Conservation (phyloP, 1,139 yeast species). For the Hemisphaericaspora xylofermentans region DNA sequence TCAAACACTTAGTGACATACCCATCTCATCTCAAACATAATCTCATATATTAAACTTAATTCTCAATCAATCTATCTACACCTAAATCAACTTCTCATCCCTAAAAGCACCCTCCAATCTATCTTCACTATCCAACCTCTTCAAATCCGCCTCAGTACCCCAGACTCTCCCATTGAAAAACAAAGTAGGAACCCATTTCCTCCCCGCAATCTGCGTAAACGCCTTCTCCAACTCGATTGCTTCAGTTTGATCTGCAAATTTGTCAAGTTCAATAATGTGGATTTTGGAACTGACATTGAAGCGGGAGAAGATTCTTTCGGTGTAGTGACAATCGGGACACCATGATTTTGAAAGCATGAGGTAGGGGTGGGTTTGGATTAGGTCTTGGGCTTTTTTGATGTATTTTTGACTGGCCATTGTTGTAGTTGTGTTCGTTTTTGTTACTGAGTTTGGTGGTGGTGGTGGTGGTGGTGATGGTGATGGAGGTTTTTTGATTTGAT, state of each 20-base stretch:
- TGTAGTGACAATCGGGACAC: conserved; percentile 77
- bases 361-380: conserved; percentile 46
- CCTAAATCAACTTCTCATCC: conserved; percentile 34
- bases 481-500: neutral
- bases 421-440: neutral
- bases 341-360: conserved; percentile 68
- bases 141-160: conserved; percentile 58
- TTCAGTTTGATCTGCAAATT: conserved; percentile 46
- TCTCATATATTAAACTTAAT: neutral
- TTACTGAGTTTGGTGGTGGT: neutral
- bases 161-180: conserved; percentile 62
- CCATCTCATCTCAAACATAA: too few species aligned
- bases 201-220: conserved; percentile 58
- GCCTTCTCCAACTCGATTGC: conserved; percentile 59
- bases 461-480: neutral
- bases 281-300: conserved; percentile 51
- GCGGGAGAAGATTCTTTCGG: conserved; percentile 52
- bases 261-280: conserved; percentile 59
- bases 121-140: conserved; percentile 42
- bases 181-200: conserved; percentile 72
- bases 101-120: conserved; percentile 42
- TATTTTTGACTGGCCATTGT: conserved; percentile 4
- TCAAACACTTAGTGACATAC: too few species aligned
- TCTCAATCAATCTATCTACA: neutral
- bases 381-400: conserved; percentile 33